These are phyloP conservation scores for Neoarthrinium moseri DNA, from an alignment of 2,329 filamentous ascomycete genomes.

Conservation along the genomic window DNA sequence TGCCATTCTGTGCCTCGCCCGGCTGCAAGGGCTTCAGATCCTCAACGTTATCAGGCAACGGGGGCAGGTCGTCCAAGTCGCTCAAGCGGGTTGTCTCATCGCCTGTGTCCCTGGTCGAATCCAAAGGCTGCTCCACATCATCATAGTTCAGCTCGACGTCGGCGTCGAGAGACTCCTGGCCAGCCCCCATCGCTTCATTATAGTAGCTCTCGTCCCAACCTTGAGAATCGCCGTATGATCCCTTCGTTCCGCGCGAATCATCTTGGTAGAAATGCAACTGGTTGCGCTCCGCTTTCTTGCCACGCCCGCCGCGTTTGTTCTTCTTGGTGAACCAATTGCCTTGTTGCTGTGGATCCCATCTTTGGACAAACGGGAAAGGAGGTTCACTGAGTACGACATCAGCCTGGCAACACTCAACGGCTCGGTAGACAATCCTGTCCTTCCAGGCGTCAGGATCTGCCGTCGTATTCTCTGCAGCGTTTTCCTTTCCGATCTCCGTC, in stretches of 20 bases:
- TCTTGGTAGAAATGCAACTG: conserved; percentile 39
- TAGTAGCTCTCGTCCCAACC: conserved; percentile 33
- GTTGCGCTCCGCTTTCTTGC: conserved; percentile 46
- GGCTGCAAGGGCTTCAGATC: conserved; percentile 49
- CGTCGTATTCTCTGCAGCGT: conserved; percentile 22
- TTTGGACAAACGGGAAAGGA: conserved; percentile 85
- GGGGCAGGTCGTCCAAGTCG: conserved; percentile 59
- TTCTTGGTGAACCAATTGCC: conserved; percentile 36
- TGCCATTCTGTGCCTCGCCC: conserved; percentile 52
- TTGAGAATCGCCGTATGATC: conserved; percentile 43
- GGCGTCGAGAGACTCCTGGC: conserved; percentile 19
- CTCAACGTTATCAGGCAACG: conserved; percentile 56
- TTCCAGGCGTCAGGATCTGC: conserved; percentile 68
- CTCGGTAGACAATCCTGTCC: conserved; percentile 69
- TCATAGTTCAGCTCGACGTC: conserved; percentile 41
- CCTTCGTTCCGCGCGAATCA: conserved; percentile 41
- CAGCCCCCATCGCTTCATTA: conserved; percentile 28
- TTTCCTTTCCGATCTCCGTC: conserved; percentile 19
- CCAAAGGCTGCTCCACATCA: conserved; percentile 27
- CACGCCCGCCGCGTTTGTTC: conserved; percentile 40
- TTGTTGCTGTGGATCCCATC: conserved; percentile 80
- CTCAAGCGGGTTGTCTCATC: conserved; percentile 44
- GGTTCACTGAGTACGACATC: conserved; percentile 69
- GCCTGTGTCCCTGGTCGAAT: conserved; percentile 28
- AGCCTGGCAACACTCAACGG: conserved; percentile 81